These are phyloP conservation scores for Candida insectorum DNA, from an alignment of 805 yeast species.

Conservation along the genomic window DNA sequence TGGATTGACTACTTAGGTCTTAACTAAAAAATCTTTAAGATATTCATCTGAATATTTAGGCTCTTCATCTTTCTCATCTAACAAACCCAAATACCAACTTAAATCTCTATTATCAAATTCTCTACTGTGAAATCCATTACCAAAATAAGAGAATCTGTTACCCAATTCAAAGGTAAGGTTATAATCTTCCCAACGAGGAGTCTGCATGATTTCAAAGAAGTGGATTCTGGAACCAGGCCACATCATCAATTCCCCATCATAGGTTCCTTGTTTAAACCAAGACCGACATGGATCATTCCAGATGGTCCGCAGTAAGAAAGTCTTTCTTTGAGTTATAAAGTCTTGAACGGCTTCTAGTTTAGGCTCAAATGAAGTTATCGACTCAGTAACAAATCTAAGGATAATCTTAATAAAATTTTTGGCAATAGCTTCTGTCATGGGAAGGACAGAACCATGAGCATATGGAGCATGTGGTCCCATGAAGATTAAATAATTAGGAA, in stretches of 20 bases:
- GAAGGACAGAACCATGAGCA: constrained; percentile 2
- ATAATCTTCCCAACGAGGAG: constrained; percentile 2
- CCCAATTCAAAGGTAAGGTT: constrained; percentile 1
- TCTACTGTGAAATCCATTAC: constrained; percentile 1
- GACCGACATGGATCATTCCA: constrained; percentile 3
- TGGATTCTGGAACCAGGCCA: constrained; percentile 2
- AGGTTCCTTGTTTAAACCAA: constrained; percentile 2
- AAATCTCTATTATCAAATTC: constrained; percentile 1
- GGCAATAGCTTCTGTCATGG: constrained; percentile 3
- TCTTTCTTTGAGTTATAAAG: constrained; percentile 1
- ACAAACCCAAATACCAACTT: constrained; percentile 2
- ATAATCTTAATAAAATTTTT: constrained; percentile 1
- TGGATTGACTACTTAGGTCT: too few relatives aligned
- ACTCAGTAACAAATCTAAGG: constrained; percentile 1
- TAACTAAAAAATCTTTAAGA: constrained; percentile 1
- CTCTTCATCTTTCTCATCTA: constrained; percentile 1
- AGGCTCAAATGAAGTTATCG: constrained; percentile 1
- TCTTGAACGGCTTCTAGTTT: constrained; percentile 2
- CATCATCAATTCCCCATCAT: constrained; percentile 2
- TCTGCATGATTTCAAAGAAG: constrained; percentile 1
- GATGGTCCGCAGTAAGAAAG: constrained; percentile 1
- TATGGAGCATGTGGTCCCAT: constrained; percentile 2
- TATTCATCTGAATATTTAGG: constrained; percentile 1
- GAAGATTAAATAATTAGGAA: constrained; percentile 2
- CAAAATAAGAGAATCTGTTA: constrained; percentile 1